Percentiles rank a stretch among this genome's conserved stretches.
Evolutionary conservation across 345 rosid species (phyloP).

Genomic region (Sisymbrium irio): DNA sequence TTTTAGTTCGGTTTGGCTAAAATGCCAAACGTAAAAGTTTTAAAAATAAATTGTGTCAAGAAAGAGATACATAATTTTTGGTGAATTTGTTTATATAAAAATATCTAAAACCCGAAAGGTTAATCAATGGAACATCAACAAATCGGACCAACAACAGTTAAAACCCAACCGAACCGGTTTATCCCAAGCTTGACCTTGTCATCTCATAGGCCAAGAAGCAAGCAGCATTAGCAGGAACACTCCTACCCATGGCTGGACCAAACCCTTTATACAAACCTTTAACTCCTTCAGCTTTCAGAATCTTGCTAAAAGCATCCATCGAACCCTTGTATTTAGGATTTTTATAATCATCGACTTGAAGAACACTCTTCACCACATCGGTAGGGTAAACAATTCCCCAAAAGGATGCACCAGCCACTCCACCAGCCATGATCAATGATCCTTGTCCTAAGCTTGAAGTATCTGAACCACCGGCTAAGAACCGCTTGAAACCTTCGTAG

Average conservation of each 20-base stretch:
- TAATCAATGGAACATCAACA: conserved; percentile 19
- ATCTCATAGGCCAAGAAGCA: conserved; percentile 94
- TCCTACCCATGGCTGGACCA: conserved; percentile 93
- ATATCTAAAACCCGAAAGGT: background rate
- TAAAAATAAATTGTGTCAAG: background rate
- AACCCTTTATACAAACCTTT: conserved; percentile 97
- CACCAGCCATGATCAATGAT: conserved; percentile 77
- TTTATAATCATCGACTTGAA: conserved; percentile 88
- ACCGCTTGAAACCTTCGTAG: conserved; percentile 78
- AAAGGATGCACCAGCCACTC: conserved; percentile 84
- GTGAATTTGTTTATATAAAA: background rate
- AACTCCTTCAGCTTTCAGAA: conserved; percentile 70
- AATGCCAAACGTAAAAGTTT: no score
- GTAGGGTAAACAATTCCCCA: conserved; percentile 88
- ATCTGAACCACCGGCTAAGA: conserved; percentile 80
- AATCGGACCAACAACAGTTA: conserved; percentile 16
- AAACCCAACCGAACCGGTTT: conserved; percentile 22
- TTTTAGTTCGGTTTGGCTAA: background rate
- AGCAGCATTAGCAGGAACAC: conserved; percentile 97
- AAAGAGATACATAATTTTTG: conserved; percentile 4
- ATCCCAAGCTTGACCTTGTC: conserved; percentile 78
- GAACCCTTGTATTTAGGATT: conserved; percentile 80
- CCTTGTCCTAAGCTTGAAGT: conserved; percentile 90
- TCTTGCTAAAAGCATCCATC: conserved; percentile 67
- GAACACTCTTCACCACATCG: conserved; percentile 89